phyloP scores from a whole-genome alignment of 352 stramenopile species.

The Globisporangium barbulae region DNA sequence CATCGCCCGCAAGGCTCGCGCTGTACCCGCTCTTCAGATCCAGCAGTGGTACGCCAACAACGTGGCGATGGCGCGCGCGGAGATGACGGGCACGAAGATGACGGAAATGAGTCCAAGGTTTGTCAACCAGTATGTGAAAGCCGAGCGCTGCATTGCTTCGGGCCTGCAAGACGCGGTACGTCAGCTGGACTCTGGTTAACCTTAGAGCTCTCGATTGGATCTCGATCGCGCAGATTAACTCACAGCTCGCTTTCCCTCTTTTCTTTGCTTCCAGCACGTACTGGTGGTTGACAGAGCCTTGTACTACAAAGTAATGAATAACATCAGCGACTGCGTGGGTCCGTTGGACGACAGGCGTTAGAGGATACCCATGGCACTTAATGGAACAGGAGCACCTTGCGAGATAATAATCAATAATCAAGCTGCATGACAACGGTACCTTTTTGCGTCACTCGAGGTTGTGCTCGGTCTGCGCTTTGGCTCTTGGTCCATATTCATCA shows the following conservation, averaged over 20 bases:
- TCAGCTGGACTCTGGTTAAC: background rate
- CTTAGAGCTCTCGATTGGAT: background rate
- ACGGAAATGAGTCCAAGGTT: background rate
- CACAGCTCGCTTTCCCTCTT: background rate
- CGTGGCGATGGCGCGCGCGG: constrained; percentile 18
- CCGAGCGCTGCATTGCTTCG: background rate
- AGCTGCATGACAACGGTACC: background rate
- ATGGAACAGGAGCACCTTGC: too few species aligned
- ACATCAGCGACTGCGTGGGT: too few species aligned
- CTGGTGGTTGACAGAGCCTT: background rate
- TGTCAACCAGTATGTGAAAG: background rate
- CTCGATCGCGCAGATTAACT: background rate
- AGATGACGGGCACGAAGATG: background rate
- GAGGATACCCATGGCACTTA: too few species aligned
- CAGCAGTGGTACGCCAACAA: constrained; percentile 27
- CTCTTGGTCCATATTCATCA: background rate
- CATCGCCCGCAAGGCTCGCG: constrained; percentile 23
- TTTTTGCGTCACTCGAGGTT: background rate
- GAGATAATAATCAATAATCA: too few species aligned
- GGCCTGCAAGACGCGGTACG: background rate
- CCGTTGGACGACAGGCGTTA: too few species aligned
- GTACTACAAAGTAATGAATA: background rate
- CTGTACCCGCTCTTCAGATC: constrained; percentile 19
- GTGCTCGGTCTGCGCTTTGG: too few species aligned
- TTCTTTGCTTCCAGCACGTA: background rate